Evolutionary conservation across 2,329 filamentous ascomycete genomes (phyloP), one percentile per base, ranked within the genome.

Genomic region (Penicillium freii): DNA sequence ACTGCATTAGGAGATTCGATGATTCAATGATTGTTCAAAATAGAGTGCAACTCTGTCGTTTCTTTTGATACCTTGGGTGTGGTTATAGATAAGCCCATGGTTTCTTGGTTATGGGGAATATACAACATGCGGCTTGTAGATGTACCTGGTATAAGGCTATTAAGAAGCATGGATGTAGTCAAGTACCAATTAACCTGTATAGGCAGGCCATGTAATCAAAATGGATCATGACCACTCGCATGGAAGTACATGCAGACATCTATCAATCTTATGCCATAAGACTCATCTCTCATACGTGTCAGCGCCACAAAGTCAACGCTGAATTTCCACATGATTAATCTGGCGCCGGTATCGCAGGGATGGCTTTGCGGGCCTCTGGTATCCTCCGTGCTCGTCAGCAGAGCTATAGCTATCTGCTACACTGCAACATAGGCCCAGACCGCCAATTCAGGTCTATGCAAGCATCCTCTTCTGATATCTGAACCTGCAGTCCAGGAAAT

Each of bases 221-320:
- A 51, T 44, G 39, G 7, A 55, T 38, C 27, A 51, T 52, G 21
- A 45, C 40, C 51, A 34, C 43, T 43, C 40, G 42, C 42, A 53
- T 53, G n/a, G 7, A 19, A 15, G 19, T 44, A 38, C 29, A 48
- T 42, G 52, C 45, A 51, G 23, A 45, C 17, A 53, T 19, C 43
- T 43, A 44, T 51, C 36, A 34, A 27, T 44, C 9, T 13, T 44
- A 27, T 44, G 40, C 34, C 42, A 36, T 44, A 7, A 25, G 39
- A 56, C 59, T 50, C 40, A 43, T 44, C 44, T 25, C 33, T 58
- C 45, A 49, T 64, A 67, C 63, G 64, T 67, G 65, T 67, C 65
- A 66, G 61, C 62, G 63, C 65, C 65, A 67, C 63, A 52, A 57
- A 55, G 33, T 61, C 42, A 56, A 62, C 34, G 17, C 42, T 33